phyloP scores from a whole-genome alignment of 441 rosid genomes.

The Corymbia citriodora region DNA sequence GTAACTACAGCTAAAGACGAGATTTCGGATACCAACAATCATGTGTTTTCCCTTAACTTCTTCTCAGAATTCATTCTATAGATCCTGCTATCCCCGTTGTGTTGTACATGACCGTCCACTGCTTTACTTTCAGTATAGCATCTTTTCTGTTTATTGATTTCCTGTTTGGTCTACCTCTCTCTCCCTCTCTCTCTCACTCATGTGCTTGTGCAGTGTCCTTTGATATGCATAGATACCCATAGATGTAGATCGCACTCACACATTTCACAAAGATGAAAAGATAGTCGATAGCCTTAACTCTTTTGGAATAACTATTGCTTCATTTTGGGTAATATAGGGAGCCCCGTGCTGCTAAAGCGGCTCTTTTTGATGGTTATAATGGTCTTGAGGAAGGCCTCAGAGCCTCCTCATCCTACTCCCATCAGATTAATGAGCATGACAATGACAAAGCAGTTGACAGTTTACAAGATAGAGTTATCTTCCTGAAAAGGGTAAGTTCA shows the following conservation, averaged over 20 bases:
- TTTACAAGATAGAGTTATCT: conserved; percentile 65
- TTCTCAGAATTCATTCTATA: neutral
- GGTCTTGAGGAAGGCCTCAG: conserved; percentile 76
- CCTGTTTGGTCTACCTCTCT: neutral
- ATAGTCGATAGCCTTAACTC: neutral
- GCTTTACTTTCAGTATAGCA: neutral
- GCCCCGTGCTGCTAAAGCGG: conserved; percentile 46
- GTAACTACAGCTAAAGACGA: neutral
- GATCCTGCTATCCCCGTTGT: neutral
- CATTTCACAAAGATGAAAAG: neutral
- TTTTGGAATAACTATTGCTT: neutral
- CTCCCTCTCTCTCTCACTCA: neutral
- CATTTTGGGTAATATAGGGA: conserved; percentile 38
- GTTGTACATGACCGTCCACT: neutral
- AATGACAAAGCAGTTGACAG: conserved; percentile 62
- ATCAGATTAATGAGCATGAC: conserved; percentile 50
- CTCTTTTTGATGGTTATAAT: conserved; percentile 56
- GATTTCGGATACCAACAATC: neutral
- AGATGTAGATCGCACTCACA: neutral
- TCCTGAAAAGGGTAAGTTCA: conserved; percentile 64
- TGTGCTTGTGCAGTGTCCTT: neutral
- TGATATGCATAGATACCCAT: neutral
- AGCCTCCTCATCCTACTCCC: conserved; percentile 49
- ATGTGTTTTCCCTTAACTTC: neutral
- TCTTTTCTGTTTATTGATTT: neutral